Base-by-base conservation (phyloP, 495 filamentous ascomycete genomes). In the Immersiella caudata region DNA sequence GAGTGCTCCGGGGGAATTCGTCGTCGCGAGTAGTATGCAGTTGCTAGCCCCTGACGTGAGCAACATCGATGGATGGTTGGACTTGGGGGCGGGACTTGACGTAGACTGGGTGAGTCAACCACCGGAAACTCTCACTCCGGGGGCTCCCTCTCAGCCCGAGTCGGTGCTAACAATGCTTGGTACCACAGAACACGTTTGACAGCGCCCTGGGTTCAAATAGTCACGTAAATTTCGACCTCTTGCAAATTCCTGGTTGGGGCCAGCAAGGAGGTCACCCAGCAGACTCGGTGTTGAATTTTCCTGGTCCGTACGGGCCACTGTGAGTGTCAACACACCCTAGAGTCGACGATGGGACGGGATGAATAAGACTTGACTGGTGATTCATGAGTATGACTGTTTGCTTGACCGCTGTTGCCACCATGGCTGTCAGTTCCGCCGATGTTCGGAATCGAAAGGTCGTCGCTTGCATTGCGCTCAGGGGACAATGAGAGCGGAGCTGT, bases 91-190 rank as follows among this genome's bases (percentile, higher is more conserved):
- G 4, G 50, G 50, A n/a, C 26, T 36, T 51, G 57, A 58, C 22
- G 62, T 72, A 27, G 67, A 72, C 60, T 72, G 70, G 70, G 70
- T 72, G 59, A 71, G 66, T 35, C 20, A 40, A 58, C 51, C 3
- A 21, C 52, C 27, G 20, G 24, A 22, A 50, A 36, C 33, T 6
- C 12, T 36, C 6, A 5, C 33, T 36, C 60, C 24, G 18, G 36
- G n/a, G 8, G 9, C 24, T 21, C 18, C 25, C 25, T 64, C 11
- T 25, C 16, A 11, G 4, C 2, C 50, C 6, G 26, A 11, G 12
- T 5, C 26, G 2, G 26, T 29, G 25, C 61, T 64, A 54, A 64
- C 26, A 25, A n/a, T 12, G 20, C 54, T 22, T 27, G 50, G 60
- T 4, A 6, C 16, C 22, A 64, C n/a, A 70, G 66, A 68, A 20